phyloP scores from a whole-genome alignment of 768 basidiomycete species.

The Psilocybe cyanescens region DNA sequence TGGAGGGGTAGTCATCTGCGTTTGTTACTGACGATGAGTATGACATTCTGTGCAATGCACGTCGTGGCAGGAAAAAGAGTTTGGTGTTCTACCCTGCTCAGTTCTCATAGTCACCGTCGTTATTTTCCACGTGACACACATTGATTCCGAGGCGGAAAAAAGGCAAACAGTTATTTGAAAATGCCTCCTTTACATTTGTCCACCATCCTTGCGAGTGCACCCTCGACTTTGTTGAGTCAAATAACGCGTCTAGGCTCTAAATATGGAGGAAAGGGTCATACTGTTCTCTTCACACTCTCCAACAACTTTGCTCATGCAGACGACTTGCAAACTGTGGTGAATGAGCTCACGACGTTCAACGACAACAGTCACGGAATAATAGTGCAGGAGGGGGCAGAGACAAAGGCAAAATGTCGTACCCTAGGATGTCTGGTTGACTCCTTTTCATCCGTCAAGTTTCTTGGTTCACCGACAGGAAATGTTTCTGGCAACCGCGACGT shows the following conservation, averaged over 20 bases:
- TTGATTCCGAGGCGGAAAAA: too few relatives aligned
- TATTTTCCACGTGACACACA: too few relatives aligned
- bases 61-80: too few relatives aligned
- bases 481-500: slow-evolving; percentile 15
- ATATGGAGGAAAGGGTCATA: slow-evolving; percentile 35
- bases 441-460: slow-evolving; percentile 25
- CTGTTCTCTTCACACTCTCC: slow-evolving; percentile 56
- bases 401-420: slow-evolving; percentile 33
- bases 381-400: not conserved
- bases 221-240: slow-evolving; percentile 36
- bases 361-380: not conserved
- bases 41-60: not conserved
- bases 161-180: not conserved
- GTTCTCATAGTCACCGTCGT: too few relatives aligned
- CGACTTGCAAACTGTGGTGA: slow-evolving; percentile 44
- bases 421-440: slow-evolving; percentile 69
- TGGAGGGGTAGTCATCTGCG: slow-evolving; percentile 38
- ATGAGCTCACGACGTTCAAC: slow-evolving; percentile 40
- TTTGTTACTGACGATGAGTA: slow-evolving; percentile 14
- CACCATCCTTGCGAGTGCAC: slow-evolving; percentile 44
- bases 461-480: not conserved
- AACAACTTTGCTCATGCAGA: slow-evolving; percentile 37
- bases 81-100: too few relatives aligned
- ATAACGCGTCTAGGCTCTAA: slow-evolving; percentile 32
- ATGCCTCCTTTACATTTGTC: slow-evolving; percentile 37